phyloP scores from a whole-genome alignment of 2,329 filamentous ascomycete species.

The Fusarium temperatum region DNA sequence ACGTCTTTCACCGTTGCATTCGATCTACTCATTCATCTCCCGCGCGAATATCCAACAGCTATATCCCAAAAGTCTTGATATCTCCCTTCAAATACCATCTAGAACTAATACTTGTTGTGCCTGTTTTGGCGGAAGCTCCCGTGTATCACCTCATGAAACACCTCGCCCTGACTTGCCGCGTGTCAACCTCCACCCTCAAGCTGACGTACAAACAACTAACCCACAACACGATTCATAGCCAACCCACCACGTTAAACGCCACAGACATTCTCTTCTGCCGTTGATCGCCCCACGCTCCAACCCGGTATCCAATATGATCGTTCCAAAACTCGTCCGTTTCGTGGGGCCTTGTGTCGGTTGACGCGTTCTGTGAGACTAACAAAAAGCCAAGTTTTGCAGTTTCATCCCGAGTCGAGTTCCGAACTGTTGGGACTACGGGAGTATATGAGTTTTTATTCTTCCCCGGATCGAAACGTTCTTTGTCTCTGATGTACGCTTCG shows the following conservation, averaged over 20 bases:
- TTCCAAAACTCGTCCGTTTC: neutral
- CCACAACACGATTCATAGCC: constrained; percentile 25
- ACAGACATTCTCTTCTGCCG: neutral
- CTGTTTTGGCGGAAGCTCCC: neutral
- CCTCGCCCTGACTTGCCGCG: constrained; percentile 3
- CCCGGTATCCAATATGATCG: constrained; percentile 2
- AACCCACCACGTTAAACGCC: constrained; percentile 14
- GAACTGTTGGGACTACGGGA: neutral
- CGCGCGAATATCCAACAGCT: no score
- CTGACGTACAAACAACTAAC: constrained; percentile 15
- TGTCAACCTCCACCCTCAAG: constrained; percentile 23
- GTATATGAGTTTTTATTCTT: constrained; percentile 5
- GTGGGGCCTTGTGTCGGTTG: neutral
- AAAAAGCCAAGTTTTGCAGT: neutral
- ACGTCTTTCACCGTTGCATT: neutral
- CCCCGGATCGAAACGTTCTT: neutral
- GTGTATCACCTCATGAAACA: neutral
- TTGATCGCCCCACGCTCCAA: constrained; percentile 16
- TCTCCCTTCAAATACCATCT: accelerated
- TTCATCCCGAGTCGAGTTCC: neutral
- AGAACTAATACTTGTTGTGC: accelerated
- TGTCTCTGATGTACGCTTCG: neutral
- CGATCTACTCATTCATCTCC: neutral
- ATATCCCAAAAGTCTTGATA: accelerated
- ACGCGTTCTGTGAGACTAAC: constrained; percentile 8